Evolutionary conservation across 1,139 yeast genomes (phyloP).

Genomic region (Spencermartinsiella ligniputridi): DNA sequence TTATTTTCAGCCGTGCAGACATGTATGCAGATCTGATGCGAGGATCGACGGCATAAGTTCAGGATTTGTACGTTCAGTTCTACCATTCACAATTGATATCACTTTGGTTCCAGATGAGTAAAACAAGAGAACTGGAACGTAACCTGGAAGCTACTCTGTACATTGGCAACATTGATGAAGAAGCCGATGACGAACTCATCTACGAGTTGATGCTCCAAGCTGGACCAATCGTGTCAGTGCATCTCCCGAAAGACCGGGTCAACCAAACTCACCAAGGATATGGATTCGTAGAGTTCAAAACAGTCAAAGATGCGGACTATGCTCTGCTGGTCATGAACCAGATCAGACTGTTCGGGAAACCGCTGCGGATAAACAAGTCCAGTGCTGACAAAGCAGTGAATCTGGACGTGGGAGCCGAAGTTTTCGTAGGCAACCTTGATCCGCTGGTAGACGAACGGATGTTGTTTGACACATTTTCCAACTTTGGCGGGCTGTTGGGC

Average conservation of each 20-base stretch:
- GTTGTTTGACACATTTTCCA: conserved; percentile 56
- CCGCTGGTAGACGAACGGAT: conserved; percentile 61
- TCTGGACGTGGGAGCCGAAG: conserved; percentile 66
- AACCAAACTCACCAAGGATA: conserved; percentile 73
- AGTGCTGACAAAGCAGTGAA: conserved; percentile 32
- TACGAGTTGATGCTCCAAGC: conserved; percentile 84
- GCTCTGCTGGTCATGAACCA: conserved; percentile 60
- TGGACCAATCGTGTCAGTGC: conserved; percentile 68
- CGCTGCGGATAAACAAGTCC: conserved; percentile 56
- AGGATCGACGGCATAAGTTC: neutral
- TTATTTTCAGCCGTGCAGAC: neutral
- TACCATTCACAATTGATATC: too few relatives aligned
- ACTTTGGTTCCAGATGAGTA: neutral
- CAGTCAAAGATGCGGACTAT: conserved; percentile 64
- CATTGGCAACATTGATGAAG: conserved; percentile 77
- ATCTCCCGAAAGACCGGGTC: conserved; percentile 77
- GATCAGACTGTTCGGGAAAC: conserved; percentile 59
- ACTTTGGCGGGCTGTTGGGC: conserved; percentile 60
- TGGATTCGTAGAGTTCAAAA: conserved; percentile 76
- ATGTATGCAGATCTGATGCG: neutral
- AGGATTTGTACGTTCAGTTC: neutral
- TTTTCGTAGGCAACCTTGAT: conserved; percentile 70
- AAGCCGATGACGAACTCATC: conserved; percentile 58
- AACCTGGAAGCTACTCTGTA: conserved; percentile 69
- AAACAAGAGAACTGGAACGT: conserved; percentile 30